Evolutionary conservation across 352 stramenopile species (phyloP).

Genomic region (Peronospora farinosa): DNA sequence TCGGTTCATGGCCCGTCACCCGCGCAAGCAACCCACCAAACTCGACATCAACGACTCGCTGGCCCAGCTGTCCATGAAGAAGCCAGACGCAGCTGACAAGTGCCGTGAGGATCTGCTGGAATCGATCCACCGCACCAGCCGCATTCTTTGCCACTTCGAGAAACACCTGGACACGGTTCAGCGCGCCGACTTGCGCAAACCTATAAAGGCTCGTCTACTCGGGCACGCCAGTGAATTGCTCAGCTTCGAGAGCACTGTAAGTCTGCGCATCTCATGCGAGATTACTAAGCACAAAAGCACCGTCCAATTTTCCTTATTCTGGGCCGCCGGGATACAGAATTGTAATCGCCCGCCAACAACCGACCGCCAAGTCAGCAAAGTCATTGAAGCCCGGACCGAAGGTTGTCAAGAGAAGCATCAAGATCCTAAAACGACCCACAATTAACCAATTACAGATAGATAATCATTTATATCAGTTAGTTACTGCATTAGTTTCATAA

Average conservation of each 20-base stretch:
- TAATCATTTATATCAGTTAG: slow-evolving; percentile 3
- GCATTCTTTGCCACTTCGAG: slow-evolving; percentile 2
- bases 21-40: neutral
- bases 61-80: neutral
- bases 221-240: slow-evolving; percentile 1
- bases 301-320: no score
- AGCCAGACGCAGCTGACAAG: neutral
- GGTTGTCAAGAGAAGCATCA: no score
- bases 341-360: no score
- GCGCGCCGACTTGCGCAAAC: slow-evolving; percentile 1
- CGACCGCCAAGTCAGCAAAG: no score
- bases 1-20: slow-evolving; percentile 3
- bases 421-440: neutral
- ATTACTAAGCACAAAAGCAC: slow-evolving; percentile 1
- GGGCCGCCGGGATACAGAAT: no score
- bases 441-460: neutral
- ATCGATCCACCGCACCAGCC: neutral
- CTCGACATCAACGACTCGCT: slow-evolving; percentile 1
- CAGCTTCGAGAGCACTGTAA: slow-evolving; percentile 5
- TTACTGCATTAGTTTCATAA: neutral
- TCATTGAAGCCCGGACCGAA: no score
- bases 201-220: neutral
- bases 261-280: neutral
- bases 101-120: neutral
- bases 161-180: neutral